Percentiles rank a stretch among this genome's conserved stretches.
These are phyloP conservation scores for Kwoniella pini DNA, from an alignment of 768 basidiomycete genomes.

Conservation along the genomic window DNA sequence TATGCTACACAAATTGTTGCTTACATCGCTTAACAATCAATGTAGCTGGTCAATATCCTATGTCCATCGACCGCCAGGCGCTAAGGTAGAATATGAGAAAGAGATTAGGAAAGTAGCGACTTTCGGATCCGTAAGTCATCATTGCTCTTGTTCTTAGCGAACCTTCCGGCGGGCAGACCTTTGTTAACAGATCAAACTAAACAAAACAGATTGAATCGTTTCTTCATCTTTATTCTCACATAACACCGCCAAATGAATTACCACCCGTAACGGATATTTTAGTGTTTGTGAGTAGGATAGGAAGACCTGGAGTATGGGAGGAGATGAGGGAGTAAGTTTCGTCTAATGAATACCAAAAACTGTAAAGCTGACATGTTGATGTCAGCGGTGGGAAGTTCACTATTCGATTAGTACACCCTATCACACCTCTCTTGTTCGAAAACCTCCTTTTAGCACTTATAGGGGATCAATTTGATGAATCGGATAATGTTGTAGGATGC, in stretches of 20 bases:
- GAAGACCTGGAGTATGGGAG: constrained; percentile 87
- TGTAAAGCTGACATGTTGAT: background rate
- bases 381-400: constrained; percentile 88
- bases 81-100: constrained; percentile 89
- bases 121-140: constrained; percentile 72
- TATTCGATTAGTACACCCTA: constrained; percentile 75
- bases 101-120: constrained; percentile 90
- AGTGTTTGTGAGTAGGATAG: constrained; percentile 80
- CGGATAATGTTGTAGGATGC: constrained; percentile 75
- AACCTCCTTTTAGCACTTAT: constrained; percentile 72
- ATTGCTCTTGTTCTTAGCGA: too few relatives aligned
- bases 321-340: constrained; percentile 72
- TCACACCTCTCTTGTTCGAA: constrained; percentile 44
- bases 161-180: constrained; percentile 1
- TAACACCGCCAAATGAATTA: constrained; percentile 78
- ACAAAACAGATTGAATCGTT: constrained; percentile 79
- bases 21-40: background rate
- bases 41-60: constrained; percentile 53
- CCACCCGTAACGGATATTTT: constrained; percentile 91
- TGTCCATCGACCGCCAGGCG: constrained; percentile 77
- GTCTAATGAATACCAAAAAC: background rate
- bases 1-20: background rate
- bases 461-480: constrained; percentile 79
- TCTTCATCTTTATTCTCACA: constrained; percentile 91
- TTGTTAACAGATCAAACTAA: too few relatives aligned